phyloP scores from a whole-genome alignment of 2,329 filamentous ascomycete species.

The Cercospora citrullina region DNA sequence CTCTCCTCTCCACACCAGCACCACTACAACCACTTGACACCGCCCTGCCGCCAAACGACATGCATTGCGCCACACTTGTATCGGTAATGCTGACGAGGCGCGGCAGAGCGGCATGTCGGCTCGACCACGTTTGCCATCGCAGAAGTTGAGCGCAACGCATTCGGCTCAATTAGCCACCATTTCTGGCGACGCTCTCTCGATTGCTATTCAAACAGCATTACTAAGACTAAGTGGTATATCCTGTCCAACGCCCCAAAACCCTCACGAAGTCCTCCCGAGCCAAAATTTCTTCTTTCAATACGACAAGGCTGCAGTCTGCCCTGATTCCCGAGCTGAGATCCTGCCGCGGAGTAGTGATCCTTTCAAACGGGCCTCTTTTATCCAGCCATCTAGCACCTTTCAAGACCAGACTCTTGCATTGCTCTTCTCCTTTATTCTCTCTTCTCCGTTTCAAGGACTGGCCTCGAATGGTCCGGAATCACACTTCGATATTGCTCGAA shows the following conservation, averaged over 20 bases:
- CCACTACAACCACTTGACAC: background rate
- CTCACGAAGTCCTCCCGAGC: background rate
- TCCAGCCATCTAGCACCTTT: background rate
- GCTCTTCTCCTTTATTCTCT: background rate
- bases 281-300: background rate
- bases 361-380: background rate
- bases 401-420: background rate
- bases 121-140: background rate
- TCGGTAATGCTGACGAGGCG: background rate
- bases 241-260: background rate
- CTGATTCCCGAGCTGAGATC: background rate
- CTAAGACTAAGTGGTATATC: slow-evolving; percentile 2
- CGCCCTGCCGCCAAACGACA: background rate
- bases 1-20: background rate
- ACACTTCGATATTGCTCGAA: background rate
- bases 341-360: background rate
- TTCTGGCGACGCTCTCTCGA: background rate
- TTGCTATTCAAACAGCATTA: background rate
- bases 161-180: background rate
- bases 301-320: background rate
- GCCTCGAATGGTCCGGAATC: background rate
- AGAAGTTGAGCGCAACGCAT: background rate
- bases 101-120: background rate
- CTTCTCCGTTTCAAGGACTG: background rate
- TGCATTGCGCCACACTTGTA: background rate